These are phyloP conservation scores for Podila epigama DNA, from an alignment of 192 early-diverging fungal genomes.

Conservation along the genomic window DNA sequence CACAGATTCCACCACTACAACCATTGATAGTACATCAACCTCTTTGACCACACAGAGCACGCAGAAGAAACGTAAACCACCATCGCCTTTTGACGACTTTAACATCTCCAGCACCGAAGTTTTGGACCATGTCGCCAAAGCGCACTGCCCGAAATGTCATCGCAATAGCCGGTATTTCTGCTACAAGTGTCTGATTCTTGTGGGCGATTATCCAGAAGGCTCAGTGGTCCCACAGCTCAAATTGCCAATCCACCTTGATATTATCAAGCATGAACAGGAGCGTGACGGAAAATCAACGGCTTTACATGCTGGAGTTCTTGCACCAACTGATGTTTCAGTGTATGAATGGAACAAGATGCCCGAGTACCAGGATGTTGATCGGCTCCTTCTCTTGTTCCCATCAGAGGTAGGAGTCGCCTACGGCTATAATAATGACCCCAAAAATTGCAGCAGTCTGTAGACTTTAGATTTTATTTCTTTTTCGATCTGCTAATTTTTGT, in stretches of 20 bases:
- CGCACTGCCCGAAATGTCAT: conserved; percentile 66
- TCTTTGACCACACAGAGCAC: no score
- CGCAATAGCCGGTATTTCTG: conserved; percentile 77
- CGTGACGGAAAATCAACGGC: conserved; percentile 88
- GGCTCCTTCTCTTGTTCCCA: conserved; percentile 85
- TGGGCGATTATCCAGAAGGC: conserved; percentile 51
- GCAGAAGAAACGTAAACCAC: neutral
- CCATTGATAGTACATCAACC: neutral
- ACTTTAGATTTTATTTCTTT: neutral
- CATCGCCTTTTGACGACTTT: conserved; percentile 38
- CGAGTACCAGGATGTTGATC: conserved; percentile 66
- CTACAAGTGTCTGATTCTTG: conserved; percentile 69
- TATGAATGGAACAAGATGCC: conserved; percentile 61
- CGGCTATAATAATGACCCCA: neutral
- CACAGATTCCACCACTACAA: no score
- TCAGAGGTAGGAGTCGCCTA: conserved; percentile 62
- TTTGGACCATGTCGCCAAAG: conserved; percentile 51
- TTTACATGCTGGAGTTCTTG: conserved; percentile 82
- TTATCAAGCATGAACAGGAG: conserved; percentile 85
- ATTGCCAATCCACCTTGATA: conserved; percentile 76
- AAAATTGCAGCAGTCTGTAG: neutral
- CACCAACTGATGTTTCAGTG: conserved; percentile 72
- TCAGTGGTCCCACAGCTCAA: conserved; percentile 63
- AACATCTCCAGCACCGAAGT: conserved; percentile 42
- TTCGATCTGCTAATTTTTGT: neutral